A percentile compares a stretch with the other conserved stretches of the same genome.
Conservation (phyloP, 1,139 yeast genomes). For the Kodamaea sp. region DNA sequence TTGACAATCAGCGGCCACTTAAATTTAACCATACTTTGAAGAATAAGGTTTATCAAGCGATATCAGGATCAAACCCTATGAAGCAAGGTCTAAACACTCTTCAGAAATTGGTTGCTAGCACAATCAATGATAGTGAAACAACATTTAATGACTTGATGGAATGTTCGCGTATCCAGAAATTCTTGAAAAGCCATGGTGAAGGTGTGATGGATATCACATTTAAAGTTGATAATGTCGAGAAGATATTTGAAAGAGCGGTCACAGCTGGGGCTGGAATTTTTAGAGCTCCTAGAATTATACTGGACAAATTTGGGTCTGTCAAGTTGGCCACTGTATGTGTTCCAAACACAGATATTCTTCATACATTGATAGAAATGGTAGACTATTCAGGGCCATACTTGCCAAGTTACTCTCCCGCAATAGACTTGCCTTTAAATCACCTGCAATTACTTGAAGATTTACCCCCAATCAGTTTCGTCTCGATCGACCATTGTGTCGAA, state of each 20-base stretch:
- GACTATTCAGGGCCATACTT: slow-evolving; percentile 49
- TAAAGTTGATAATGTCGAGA: slow-evolving; percentile 47
- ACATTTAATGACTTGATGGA: slow-evolving; percentile 20
- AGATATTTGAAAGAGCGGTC: slow-evolving; percentile 45
- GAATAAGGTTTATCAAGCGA: slow-evolving; percentile 14
- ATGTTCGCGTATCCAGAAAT: slow-evolving; percentile 31
- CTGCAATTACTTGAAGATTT: slow-evolving; percentile 15
- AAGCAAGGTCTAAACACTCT: slow-evolving; percentile 12
- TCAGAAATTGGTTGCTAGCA: slow-evolving; percentile 13
- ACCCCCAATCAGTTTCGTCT: slow-evolving; percentile 34
- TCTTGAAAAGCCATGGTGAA: slow-evolving; percentile 64
- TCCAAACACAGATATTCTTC: slow-evolving; percentile 61
- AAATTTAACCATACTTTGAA: slow-evolving; percentile 2
- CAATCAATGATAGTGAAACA: slow-evolving; percentile 19
- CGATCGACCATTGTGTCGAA: slow-evolving; percentile 77
- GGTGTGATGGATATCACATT: slow-evolving; percentile 74
- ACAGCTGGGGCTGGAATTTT: slow-evolving; percentile 53
- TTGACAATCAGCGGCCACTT: neutral
- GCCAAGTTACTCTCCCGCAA: slow-evolving; percentile 46
- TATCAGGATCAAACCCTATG: slow-evolving; percentile 15
- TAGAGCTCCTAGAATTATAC: slow-evolving; percentile 33
- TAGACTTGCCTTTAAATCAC: slow-evolving; percentile 1
- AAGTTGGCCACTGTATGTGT: slow-evolving; percentile 53
- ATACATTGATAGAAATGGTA: slow-evolving; percentile 56
- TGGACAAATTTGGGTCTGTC: slow-evolving; percentile 51